A percentile compares a stretch with the other conserved stretches of the same genome.
Conservation (phyloP, 2,329 filamentous ascomycete genomes). For the Exophiala bonariae region DNA sequence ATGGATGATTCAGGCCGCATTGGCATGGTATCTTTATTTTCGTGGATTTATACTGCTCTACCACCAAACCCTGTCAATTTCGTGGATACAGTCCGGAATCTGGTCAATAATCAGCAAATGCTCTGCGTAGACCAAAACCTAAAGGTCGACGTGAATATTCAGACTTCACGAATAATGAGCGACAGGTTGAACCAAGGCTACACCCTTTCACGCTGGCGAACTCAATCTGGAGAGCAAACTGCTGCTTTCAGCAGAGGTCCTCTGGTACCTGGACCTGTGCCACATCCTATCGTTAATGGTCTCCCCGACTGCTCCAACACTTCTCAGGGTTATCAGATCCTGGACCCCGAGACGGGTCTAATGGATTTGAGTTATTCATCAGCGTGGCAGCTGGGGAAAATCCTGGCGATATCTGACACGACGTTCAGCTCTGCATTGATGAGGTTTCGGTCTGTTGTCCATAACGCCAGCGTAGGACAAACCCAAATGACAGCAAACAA, state of each 20-base stretch:
- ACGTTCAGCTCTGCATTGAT: conserved; percentile 34
- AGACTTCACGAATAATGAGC: not conserved
- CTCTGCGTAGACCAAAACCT: not conserved
- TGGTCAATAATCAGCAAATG: conserved; percentile 18
- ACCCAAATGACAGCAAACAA: conserved; percentile 1
- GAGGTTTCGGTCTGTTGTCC: conserved; percentile 28
- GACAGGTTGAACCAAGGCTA: conserved; percentile 41
- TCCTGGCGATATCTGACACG: conserved; percentile 39
- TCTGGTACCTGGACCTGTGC: conserved; percentile 34
- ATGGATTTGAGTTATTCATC: conserved; percentile 47
- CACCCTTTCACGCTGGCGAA: conserved; percentile 36
- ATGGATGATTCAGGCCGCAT: conserved; percentile 33
- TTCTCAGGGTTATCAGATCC: conserved; percentile 39
- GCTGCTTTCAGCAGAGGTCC: conserved; percentile 41
- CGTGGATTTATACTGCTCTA: conserved; percentile 42
- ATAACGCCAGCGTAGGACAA: conserved; percentile 2
- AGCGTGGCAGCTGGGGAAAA: conserved; percentile 47
- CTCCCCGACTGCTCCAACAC: conserved; percentile 33
- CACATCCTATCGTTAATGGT: not conserved
- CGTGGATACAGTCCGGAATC: conserved; percentile 25
- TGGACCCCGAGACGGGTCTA: conserved; percentile 40
- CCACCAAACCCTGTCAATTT: conserved; percentile 39
- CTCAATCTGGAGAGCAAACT: conserved; percentile 43
- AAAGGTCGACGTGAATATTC: too few relatives aligned
- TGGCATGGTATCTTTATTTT: conserved; percentile 39